Evolutionary conservation across 2,329 filamentous ascomycete species (phyloP), one percentile per base, ranked within the genome.

Genomic region (Ceratocystis cacaofunesta): DNA sequence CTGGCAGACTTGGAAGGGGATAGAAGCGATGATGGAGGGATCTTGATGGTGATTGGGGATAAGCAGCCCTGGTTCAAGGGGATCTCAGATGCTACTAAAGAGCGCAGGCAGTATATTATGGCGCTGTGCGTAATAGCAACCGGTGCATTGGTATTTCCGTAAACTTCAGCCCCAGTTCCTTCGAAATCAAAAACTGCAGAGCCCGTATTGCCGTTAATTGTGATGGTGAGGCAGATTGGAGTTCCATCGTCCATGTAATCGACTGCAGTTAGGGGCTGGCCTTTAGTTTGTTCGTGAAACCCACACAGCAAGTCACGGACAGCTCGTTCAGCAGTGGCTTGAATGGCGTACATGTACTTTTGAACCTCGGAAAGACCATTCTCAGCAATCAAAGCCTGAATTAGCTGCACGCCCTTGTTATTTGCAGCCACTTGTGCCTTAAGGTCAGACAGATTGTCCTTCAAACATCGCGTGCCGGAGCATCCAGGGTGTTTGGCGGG

Each of bases 191-290:
- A 94, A 1, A 88, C 78, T 0, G 89, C 89, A 68, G 90, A 88
- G 28, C 89, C 89, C 68, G 88, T 86, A 0, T 85, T 80, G 0
- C 82, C 81, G 69, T 92, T 83, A 67, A 94, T 94, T 1, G 81
- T 87, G 65, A 94, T 80, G 69, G 85, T 87, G 2, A 94, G 79
- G 50, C 80, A 78, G 70, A 94, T 92, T 0, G 89, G 88, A 2
- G 83, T 87, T 4, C 89, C 89, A 68, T 94, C 89, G 70, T 94
- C 89, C 89, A 94, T 92, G 74, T 85, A 87, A 70, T 94, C 89
- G 3, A 86, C 77, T 0, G 89, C 88, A 2, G 83, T 82, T 0
- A 94, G 78, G 55, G 88, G 84, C 65, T 84, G 81, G 7, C 88
- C 88, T 70, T 85, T 80, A 70, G 92, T 90, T 5, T 85, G 80